Evolutionary conservation across 1,284 basidiomycete genomes (phyloP), one percentile per base, ranked within the genome.

Genomic region (Moesziomyces sp.): DNA sequence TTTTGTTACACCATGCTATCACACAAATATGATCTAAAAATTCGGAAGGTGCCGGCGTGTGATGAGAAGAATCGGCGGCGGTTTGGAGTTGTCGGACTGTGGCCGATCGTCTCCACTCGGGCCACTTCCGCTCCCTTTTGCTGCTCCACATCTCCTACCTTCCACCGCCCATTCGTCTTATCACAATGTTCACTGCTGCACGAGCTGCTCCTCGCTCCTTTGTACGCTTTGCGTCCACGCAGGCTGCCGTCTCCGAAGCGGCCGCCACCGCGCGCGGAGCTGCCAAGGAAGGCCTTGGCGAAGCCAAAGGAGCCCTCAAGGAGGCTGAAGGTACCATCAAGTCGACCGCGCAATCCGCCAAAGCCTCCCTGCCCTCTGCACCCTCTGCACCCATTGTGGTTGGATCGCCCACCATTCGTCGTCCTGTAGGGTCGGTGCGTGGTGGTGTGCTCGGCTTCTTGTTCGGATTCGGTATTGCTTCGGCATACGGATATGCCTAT

Each of bases 401-500:
- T 0, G 71, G 71, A 1, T 30, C 16, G 4, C 71, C 71, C 1
- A 69, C 66, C 46, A 56, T 74, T 35, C 54, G 71, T n/a, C 53
- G 71, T 2, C 71, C 71, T 23, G 62, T 68, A 1, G 65, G 72
- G 16, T 60, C 58, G 6, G 67, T 79, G 1, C 47, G 76, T 2
- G 76, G 75, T 3, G 74, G 73, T 13, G 53, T 96, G 59, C 88
- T 94, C 28, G 94, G 94, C 0, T 96, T 96, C 83, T 85, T 95
- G 46, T 89, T 94, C 78, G 93, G 93, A 0, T 94, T 95, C 86
- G 93, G 93, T 6, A 85, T 93, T 45, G 85, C 86, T 8, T 85
- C 92, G 1, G 90, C 91, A 0, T 89, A 91, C 79, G 93, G 93
- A 48, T 91, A 93, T 50, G 95, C 93, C 84, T 90, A 93, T 82